These are phyloP conservation scores for Wallacemonas sp. DNA, from an alignment of 208 protist genomes.

Conservation along the genomic window DNA sequence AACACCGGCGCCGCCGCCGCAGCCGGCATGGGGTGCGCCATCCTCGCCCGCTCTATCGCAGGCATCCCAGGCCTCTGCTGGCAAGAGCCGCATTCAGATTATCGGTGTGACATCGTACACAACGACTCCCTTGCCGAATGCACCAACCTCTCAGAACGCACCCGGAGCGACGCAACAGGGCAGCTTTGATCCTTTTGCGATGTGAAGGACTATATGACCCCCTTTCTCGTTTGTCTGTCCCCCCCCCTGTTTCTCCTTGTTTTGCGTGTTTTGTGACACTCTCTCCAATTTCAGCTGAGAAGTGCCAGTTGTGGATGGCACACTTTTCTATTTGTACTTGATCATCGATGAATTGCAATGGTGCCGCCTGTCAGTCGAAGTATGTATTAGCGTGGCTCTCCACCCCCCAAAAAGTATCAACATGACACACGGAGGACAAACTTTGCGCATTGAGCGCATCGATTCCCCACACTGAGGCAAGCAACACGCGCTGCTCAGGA, in stretches of 20 bases:
- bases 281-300: no score
- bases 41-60: neutral
- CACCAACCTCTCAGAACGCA: neutral
- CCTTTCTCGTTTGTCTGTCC: neutral
- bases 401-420: no score
- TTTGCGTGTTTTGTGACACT: neutral
- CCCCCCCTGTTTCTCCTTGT: neutral
- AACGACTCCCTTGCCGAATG: neutral
- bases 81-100: constrained; percentile 15
- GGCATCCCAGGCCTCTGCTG: neutral
- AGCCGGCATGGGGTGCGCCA: constrained; percentile 5
- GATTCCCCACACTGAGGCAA: no score
- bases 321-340: no score
- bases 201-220: neutral
- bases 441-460: no score
- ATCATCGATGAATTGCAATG: no score
- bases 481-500: no score
- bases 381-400: no score
- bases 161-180: constrained; percentile 6
- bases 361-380: no score
- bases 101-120: constrained; percentile 15
- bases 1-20: constrained; percentile 13
- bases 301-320: no score
- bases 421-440: no score
- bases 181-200: constrained; percentile 19